Percentiles rank a stretch among this genome's conserved stretches.
Conservation (phyloP, 139 green algal genomes). For the Picochlorum costavermella region DNA sequence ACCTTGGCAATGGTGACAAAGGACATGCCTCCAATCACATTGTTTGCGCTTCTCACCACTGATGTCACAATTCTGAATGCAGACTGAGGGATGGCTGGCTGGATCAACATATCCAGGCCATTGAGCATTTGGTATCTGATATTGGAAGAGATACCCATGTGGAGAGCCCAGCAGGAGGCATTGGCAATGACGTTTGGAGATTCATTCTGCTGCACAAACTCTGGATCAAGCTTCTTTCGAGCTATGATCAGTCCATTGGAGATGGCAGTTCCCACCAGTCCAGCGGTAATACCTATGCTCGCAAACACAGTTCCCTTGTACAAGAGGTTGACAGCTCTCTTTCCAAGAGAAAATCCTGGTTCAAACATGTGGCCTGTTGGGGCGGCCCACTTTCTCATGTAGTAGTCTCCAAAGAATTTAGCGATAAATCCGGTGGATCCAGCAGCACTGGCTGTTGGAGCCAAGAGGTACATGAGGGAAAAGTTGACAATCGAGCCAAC, state of each 20-base stretch:
- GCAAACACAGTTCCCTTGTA: slow-evolving; percentile 84
- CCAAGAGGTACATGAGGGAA: slow-evolving; percentile 87
- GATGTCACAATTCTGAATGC: slow-evolving; percentile 75
- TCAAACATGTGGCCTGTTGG: slow-evolving; percentile 90
- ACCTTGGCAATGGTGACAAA: slow-evolving; percentile 84
- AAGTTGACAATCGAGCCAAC: slow-evolving; percentile 96
- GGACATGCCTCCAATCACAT: slow-evolving; percentile 81
- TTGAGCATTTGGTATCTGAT: slow-evolving; percentile 89
- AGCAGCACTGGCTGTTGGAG: slow-evolving; percentile 54
- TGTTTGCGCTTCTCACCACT: slow-evolving; percentile 76
- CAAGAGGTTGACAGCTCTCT: slow-evolving; percentile 61
- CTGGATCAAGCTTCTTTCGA: slow-evolving; percentile 57
- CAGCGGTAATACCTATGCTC: slow-evolving; percentile 71
- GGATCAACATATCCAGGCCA: slow-evolving; percentile 76
- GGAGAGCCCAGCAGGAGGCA: slow-evolving; percentile 72
- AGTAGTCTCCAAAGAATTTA: slow-evolving; percentile 58
- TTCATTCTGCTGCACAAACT: slow-evolving; percentile 67
- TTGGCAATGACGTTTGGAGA: slow-evolving; percentile 76
- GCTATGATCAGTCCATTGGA: slow-evolving; percentile 74
- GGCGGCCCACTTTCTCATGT: slow-evolving; percentile 53
- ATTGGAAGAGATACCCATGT: slow-evolving; percentile 93
- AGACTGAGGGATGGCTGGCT: slow-evolving; percentile 51
- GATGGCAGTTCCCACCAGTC: slow-evolving; percentile 71
- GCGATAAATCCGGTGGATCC: slow-evolving; percentile 38
- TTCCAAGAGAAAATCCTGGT: slow-evolving; percentile 49